Evolutionary conservation across 1,284 basidiomycete species (phyloP), one percentile per base, ranked within the genome.

Genomic region (Lentinula novae-zelandiae): DNA sequence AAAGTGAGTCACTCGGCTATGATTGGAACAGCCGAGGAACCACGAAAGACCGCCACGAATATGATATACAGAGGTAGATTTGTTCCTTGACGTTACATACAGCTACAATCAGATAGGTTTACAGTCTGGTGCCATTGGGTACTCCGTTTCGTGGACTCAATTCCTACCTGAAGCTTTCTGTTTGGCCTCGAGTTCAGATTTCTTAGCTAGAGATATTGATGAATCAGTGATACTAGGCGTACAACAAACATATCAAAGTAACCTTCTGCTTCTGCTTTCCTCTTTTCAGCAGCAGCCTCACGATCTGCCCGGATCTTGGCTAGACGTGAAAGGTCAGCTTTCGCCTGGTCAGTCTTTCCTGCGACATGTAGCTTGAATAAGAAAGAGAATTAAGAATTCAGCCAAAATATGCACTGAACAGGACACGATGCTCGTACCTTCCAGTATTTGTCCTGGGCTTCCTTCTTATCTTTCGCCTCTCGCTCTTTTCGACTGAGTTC

Each of bases 301-400:
- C 95, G 87, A 64, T 95, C 90, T 61, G 85, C 86, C 65, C 85
- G 84, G 69, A 97, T 92, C 83, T 89, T 90, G 55, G 86, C 85
- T n/a, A 97, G 83, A 58, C 95, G 86, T 17, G 89, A 86, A 50
- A 97, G 84, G 73, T 97, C 95, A 4, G 85, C 72, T 76, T 94
- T 92, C 39, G 95, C 94, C 73, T 96, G 82, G 33, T 90, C 86
- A 0, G 95, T 96, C 85, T 96, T 91, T 63, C 94, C 93, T 73
- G 82, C 76, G 20, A 77, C 62, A 67, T 92, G 90, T 27, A 90
- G 78, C 89, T 91, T 63, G 15, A 5, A 61, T 40, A 50, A 31
- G 20, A 20, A 17, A 22, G 10, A 48, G 31, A 38, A 38, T 54
- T 54, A 20, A 38, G 5, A 55, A 63, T 15, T 53, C 40, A 52